Evolutionary conservation across 2,329 filamentous ascomycete species (phyloP).

Genomic region (Graphilbum fragrans): DNA sequence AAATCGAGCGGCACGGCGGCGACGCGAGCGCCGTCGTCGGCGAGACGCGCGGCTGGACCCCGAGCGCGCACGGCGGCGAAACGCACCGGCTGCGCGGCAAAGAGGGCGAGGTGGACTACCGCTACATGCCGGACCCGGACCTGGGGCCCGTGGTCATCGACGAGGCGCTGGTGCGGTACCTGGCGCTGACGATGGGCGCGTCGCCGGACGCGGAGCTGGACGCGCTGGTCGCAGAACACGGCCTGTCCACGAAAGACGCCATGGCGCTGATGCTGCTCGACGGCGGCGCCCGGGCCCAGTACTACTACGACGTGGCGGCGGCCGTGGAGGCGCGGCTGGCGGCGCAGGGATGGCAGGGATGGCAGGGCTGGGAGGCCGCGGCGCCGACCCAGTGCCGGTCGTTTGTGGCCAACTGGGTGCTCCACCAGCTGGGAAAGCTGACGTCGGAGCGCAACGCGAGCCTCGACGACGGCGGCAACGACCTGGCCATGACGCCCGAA

Average conservation of each 20-base stretch:
- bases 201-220: constrained; percentile 61
- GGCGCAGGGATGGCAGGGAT: neutral
- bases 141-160: constrained; percentile 69
- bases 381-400: constrained; percentile 21
- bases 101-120: constrained; percentile 93
- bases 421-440: constrained; percentile 63
- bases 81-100: constrained; percentile 79
- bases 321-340: constrained; percentile 21
- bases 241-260: constrained; percentile 70
- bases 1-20: constrained; percentile 61
- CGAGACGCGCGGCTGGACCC: constrained; percentile 87
- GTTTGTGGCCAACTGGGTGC: constrained; percentile 52
- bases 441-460: constrained; percentile 32
- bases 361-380: constrained; percentile 7
- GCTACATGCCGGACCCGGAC: constrained; percentile 97
- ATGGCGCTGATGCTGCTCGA: constrained; percentile 67
- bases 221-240: constrained; percentile 49
- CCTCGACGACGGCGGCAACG: constrained; percentile 2
- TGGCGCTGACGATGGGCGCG: constrained; percentile 52
- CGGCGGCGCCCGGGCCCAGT: constrained; percentile 67
- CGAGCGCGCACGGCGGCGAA: constrained; percentile 47
- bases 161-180: constrained; percentile 51
- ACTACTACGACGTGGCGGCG: constrained; percentile 59
- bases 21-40: constrained; percentile 44
- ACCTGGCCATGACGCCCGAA: constrained; percentile 23